Percentiles rank a stretch among this genome's conserved stretches.
phyloP scores from a whole-genome alignment of 129 eudicot genomes.

The Ambrosia trifida region DNA sequence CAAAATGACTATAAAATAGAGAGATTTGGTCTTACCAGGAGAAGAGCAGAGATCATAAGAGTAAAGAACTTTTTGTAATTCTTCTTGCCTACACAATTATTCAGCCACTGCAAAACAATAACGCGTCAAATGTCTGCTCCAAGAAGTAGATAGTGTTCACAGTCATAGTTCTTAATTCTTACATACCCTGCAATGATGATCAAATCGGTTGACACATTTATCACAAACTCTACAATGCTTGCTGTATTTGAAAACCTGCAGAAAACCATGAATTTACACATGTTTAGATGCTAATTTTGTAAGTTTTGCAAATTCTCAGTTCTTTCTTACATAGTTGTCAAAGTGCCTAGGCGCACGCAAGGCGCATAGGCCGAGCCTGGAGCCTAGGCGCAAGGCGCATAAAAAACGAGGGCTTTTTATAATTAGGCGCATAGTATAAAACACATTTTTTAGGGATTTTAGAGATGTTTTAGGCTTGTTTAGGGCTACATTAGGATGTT shows the following conservation, averaged over 20 bases:
- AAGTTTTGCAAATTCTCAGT: too few relatives aligned
- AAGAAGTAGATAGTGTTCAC: not conserved
- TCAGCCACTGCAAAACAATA: constrained; percentile 67
- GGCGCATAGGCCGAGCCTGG: too few relatives aligned
- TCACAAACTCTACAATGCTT: constrained; percentile 99
- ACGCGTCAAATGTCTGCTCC: constrained; percentile 13
- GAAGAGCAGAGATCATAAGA: constrained; percentile 93
- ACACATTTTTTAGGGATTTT: too few relatives aligned
- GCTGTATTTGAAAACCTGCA: constrained; percentile 97
- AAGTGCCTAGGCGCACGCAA: too few relatives aligned
- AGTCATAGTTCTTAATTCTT: not conserved
- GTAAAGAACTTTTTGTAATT: constrained; percentile 87
- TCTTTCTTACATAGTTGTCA: too few relatives aligned
- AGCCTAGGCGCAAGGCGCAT: too few relatives aligned
- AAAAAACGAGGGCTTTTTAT: too few relatives aligned
- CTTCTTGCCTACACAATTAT: constrained; percentile 94
- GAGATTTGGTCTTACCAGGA: constrained; percentile 62
- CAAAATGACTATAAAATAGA: constrained; percentile 3
- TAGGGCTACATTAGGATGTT: too few relatives aligned
- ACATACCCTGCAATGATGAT: constrained; percentile 98
- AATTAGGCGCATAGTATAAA: too few relatives aligned
- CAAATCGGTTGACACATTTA: constrained; percentile 93
- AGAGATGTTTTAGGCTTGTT: too few relatives aligned
- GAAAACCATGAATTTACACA: constrained; percentile 9
- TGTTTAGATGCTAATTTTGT: not conserved